These are phyloP conservation scores for Paralagenidium karlingii DNA, from an alignment of 352 stramenopile genomes.

Conservation along the genomic window DNA sequence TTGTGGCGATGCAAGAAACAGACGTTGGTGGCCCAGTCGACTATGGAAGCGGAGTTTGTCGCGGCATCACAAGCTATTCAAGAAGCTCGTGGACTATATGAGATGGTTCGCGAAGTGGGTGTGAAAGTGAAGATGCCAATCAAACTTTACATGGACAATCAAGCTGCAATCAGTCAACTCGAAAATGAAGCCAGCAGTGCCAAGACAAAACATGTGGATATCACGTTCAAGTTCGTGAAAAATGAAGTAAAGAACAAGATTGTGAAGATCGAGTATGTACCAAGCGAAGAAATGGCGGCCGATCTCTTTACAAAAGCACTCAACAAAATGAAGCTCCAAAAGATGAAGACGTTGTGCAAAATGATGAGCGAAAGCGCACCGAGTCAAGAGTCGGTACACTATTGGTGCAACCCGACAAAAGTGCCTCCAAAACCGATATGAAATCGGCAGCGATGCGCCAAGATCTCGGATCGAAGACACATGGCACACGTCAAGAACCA, in stretches of 20 bases:
- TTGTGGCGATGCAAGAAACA: conserved; percentile 13
- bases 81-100: conserved; percentile 1
- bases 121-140: background rate
- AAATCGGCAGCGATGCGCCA: no score
- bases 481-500: no score
- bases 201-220: background rate
- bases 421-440: no score
- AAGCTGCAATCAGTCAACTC: background rate
- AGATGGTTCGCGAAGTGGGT: conserved; percentile 4
- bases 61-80: background rate
- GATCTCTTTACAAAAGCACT: background rate
- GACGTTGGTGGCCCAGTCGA: conserved; percentile 2
- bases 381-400: no score
- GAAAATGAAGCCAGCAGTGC: background rate
- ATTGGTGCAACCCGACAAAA: no score
- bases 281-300: background rate
- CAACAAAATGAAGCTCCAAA: background rate
- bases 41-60: conserved; percentile 10
- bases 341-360: background rate
- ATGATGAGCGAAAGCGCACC: no score
- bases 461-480: no score
- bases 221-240: background rate
- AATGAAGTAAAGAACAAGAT: background rate
- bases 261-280: background rate
- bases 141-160: background rate